A percentile compares a stretch with the other conserved stretches of the same genome.
Evolutionary conservation across 2,329 filamentous ascomycete genomes (phyloP).

Genomic region (Epichloe hybrida): DNA sequence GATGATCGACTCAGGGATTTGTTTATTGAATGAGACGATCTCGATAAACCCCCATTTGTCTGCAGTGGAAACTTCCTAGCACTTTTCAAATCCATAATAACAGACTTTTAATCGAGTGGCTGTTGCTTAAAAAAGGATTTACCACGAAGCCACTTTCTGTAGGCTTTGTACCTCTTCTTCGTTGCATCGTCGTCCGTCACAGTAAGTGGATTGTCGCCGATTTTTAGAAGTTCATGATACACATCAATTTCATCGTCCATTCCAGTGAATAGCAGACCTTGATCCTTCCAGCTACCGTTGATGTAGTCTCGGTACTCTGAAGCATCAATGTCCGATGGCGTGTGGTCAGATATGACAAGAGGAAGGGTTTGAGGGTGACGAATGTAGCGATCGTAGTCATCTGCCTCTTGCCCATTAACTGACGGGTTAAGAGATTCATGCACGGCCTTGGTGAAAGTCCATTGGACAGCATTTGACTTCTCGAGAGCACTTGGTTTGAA

Average conservation of each 20-base stretch:
- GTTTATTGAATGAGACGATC: not conserved
- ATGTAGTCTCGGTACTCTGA: constrained; percentile 73
- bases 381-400: constrained; percentile 83
- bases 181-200: constrained; percentile 74
- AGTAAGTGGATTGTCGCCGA: constrained; percentile 72
- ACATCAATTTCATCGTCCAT: constrained; percentile 32
- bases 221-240: constrained; percentile 63
- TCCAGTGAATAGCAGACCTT: constrained; percentile 41
- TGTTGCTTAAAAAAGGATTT: constrained; percentile 95
- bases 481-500: constrained; percentile 49
- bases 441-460: constrained; percentile 79
- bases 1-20: not conserved
- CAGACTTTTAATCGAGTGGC: constrained; percentile 37
- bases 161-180: constrained; percentile 95
- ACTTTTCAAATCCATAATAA: not conserved
- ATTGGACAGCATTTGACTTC: constrained; percentile 72
- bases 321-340: constrained; percentile 42
- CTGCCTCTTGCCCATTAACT: constrained; percentile 61
- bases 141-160: constrained; percentile 84
- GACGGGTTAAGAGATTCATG: constrained; percentile 74
- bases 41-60: not conserved
- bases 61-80: not conserved
- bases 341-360: constrained; percentile 59
- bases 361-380: constrained; percentile 80
- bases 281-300: constrained; percentile 50